Base-by-base conservation (phyloP, 805 yeast genomes). In the Saccharomycopsis lassenensis region DNA sequence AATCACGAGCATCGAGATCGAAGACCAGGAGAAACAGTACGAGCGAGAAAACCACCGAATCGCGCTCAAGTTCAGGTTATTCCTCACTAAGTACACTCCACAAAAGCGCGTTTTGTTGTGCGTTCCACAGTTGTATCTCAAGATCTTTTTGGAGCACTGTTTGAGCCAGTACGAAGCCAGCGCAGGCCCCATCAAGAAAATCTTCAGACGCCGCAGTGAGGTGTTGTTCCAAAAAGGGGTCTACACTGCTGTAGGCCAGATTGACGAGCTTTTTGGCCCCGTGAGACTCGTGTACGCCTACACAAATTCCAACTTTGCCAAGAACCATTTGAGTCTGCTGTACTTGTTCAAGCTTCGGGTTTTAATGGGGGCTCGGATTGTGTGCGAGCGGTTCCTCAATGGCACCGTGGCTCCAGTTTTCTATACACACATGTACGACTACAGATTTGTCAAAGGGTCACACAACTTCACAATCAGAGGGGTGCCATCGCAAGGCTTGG, bases 371-470 rank as follows among this genome's bases (percentile, higher is more conserved):
- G 24, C 40, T 6, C 25, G 40, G 20, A 29, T 43, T 8, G 23
- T 43, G 4, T 11, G 5, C 24, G 46, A 43, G 31, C 22, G 46
- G 22, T 40, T 32, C 12, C 16, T 41, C n/a, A 18, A 26, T 4
- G 41, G 44, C 7, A 29, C 26, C 2, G 19, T 35, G 10, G 45
- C 39, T 2, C 40, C 46, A 5, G 3, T 43, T n/a, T 43, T 43
- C 22, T 17, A 23, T 2, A 40, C 42, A 4, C 28, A 40, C 18
- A 16, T 43, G 16, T 43, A 40, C 29, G 46, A 43, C 22, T 43
- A 43, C 26, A 33, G 46, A 24, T 15, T 27, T 3, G 14, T 24
- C 19, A 31, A 34, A 14, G 29, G 31, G 5, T 39, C 36, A n/a
- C 19, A 10, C 16, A 29, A 35, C 6, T 5, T 8, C 11, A 11